Conservation (phyloP, 257 asterid genomes). For the Solanum corneliomulleri region DNA sequence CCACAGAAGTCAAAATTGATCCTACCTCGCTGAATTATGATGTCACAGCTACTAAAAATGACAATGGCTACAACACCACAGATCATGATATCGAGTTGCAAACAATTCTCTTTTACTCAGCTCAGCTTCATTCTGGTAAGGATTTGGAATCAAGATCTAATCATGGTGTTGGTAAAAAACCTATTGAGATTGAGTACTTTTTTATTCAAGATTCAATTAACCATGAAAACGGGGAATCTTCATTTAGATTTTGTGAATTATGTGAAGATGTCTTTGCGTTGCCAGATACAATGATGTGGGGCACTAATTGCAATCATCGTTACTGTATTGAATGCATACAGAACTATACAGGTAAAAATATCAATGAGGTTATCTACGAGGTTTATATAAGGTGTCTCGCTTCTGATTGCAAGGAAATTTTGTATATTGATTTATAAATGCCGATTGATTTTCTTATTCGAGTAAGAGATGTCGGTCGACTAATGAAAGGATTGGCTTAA, state of each 20-base stretch:
- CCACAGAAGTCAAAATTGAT: not conserved
- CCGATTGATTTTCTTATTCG: not conserved
- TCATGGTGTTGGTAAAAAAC: not conserved
- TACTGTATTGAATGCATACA: conserved; percentile 4
- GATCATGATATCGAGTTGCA: not conserved
- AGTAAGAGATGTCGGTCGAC: accelerated
- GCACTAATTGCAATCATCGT: not conserved
- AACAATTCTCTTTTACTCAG: not conserved
- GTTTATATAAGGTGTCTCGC: not conserved
- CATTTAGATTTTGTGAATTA: not conserved
- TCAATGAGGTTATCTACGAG: not conserved
- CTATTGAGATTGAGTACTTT: no score
- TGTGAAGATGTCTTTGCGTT: not conserved
- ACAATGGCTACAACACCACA: not conserved
- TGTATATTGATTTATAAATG: not conserved
- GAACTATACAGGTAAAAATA: not conserved
- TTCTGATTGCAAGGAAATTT: not conserved
- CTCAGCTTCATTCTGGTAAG: not conserved
- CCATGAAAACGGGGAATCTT: not conserved
- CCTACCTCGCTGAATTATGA: not conserved
- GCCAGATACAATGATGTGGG: not conserved
- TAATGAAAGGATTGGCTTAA: not conserved
- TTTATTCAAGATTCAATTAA: no score
- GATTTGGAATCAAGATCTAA: not conserved
- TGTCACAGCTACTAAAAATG: not conserved